A percentile compares a stretch with the other conserved stretches of the same genome.
These are phyloP conservation scores for Posidonia australis DNA, from an alignment of 106 monocot species.

Conservation along the genomic window DNA sequence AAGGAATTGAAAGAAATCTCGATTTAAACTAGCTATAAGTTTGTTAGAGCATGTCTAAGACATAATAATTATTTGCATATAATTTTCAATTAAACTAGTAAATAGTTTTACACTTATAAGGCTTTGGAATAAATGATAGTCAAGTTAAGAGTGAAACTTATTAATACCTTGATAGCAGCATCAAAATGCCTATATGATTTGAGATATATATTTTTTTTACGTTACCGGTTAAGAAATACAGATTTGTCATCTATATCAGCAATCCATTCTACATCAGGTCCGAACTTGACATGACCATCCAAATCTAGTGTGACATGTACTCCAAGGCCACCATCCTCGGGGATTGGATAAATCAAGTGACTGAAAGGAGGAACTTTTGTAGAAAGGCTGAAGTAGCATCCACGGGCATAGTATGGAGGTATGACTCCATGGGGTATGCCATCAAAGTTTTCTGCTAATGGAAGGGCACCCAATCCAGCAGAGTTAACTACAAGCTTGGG, in stretches of 20 bases:
- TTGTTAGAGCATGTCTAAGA: no score
- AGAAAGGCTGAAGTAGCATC: conserved; percentile 85
- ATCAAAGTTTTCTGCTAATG: conserved; percentile 64
- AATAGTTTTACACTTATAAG: no score
- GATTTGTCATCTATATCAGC: conserved; percentile 45
- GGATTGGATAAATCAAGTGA: conserved; percentile 87
- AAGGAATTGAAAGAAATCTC: no score
- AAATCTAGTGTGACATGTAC: conserved; percentile 91
- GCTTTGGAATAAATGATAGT: no score
- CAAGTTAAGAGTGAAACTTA: no score
- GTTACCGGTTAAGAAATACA: conserved; percentile 62
- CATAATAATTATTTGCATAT: no score
- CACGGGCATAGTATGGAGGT: conserved; percentile 72
- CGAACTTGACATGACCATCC: conserved; percentile 73
- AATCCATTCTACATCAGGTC: conserved; percentile 97
- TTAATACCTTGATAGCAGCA: no score
- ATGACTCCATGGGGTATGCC: conserved; percentile 31
- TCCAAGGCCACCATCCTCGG: conserved; percentile 91
- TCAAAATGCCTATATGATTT: no score
- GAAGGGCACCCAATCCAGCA: conserved; percentile 81
- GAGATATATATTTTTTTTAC: no score
- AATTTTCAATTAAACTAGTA: no score
- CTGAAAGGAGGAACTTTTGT: conserved; percentile 62
- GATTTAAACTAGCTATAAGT: no score
- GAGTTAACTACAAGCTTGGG: conserved; percentile 80